Conservation (phyloP, 2,329 filamentous ascomycete genomes). For the Fusarium secorum region DNA sequence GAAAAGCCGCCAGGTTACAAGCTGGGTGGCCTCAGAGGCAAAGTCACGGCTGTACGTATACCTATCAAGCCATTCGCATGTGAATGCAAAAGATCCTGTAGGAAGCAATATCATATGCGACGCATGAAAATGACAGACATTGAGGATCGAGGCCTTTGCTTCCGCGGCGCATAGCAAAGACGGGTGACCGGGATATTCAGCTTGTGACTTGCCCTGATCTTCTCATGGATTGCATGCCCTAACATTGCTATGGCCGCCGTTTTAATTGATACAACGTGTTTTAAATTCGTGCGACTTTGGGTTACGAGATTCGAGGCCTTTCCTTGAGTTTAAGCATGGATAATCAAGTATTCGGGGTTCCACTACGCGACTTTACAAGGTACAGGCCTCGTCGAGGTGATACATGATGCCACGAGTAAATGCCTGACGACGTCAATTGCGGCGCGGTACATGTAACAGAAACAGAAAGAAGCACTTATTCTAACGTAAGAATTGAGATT, state of each 20-base stretch:
- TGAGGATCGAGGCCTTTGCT: neutral
- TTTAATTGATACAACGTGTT: neutral
- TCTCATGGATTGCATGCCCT: neutral
- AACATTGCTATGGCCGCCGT: neutral
- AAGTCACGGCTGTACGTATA: neutral
- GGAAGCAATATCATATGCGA: neutral
- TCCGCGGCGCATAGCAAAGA: neutral
- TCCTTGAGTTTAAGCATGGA: neutral
- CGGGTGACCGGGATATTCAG: neutral
- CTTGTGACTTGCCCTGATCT: neutral
- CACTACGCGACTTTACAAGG: neutral
- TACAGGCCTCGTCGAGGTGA: neutral
- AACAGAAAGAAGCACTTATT: neutral
- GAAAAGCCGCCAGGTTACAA: neutral
- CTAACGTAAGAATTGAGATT: neutral
- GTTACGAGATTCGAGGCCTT: neutral
- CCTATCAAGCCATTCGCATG: neutral
- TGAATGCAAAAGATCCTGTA: neutral
- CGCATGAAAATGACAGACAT: conserved; percentile 1
- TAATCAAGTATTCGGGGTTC: neutral
- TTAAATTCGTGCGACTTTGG: neutral
- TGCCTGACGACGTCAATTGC: neutral
- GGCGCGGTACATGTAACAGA: neutral
- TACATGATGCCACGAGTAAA: neutral
- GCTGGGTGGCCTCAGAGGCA: conserved; percentile 12